phyloP scores from a whole-genome alignment of 768 basidiomycete species.

The Phylloporus arenicola region DNA sequence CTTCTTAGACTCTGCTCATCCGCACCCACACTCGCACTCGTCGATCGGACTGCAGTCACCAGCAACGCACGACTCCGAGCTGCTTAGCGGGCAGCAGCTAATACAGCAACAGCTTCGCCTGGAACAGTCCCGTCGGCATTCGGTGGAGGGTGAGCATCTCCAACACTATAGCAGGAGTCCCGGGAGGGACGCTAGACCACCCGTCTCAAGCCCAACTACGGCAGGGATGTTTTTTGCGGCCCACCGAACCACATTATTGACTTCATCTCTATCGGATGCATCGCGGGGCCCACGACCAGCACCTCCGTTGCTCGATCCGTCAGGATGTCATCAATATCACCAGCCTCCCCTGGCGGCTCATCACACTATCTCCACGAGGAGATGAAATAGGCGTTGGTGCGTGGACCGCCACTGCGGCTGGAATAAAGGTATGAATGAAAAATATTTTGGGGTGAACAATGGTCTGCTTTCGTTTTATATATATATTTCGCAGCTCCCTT shows the following conservation, averaged over 20 bases:
- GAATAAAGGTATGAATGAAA: no score
- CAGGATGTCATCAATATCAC: slow-evolving; percentile 24
- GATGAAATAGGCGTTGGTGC: no score
- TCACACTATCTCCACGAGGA: slow-evolving; percentile 32
- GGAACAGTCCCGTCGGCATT: slow-evolving; percentile 30
- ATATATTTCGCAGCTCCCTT: no score
- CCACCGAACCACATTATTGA: slow-evolving; percentile 26
- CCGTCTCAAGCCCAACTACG: slow-evolving; percentile 26
- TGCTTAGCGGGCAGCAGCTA: slow-evolving; percentile 41
- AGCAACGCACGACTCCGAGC: slow-evolving; percentile 41
- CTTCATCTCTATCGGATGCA: slow-evolving; percentile 32
- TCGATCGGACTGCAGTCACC: slow-evolving; percentile 38
- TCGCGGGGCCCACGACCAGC: slow-evolving; percentile 32
- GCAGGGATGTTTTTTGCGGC: slow-evolving; percentile 23
- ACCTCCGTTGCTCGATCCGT: slow-evolving; percentile 32
- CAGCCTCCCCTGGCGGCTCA: slow-evolving; percentile 33
- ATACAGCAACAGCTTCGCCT: slow-evolving; percentile 34
- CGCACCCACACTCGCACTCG: slow-evolving; percentile 46
- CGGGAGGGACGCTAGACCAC: slow-evolving; percentile 25
- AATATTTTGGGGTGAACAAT: no score
- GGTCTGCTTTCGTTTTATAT: no score
- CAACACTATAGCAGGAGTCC: slow-evolving; percentile 34
- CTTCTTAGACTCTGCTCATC: slow-evolving; percentile 43
- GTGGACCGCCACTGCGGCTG: no score
- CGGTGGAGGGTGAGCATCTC: slow-evolving; percentile 35